phyloP scores from a whole-genome alignment of 192 early-diverging fungal species.

The Coemansia sp. region DNA sequence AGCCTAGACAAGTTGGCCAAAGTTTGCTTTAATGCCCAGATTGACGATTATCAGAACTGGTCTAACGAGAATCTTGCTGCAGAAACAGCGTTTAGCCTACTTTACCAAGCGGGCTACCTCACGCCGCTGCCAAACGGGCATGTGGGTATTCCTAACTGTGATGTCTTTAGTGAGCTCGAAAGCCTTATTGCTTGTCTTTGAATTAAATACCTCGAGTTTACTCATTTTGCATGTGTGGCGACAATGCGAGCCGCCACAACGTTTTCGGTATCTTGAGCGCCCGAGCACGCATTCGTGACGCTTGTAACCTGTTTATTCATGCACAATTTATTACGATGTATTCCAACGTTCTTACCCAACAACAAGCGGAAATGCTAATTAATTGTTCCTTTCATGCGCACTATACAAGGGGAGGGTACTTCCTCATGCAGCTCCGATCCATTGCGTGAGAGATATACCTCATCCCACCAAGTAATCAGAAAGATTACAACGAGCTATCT shows the following conservation, averaged over 20 bases:
- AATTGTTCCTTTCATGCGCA: neutral
- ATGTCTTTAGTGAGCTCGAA: neutral
- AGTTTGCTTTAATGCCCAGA: neutral
- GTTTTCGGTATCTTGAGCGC: neutral
- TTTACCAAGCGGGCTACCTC: neutral
- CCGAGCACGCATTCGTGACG: neutral
- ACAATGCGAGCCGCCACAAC: neutral
- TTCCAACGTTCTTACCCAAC: neutral
- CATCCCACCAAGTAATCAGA: neutral
- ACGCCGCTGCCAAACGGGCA: neutral
- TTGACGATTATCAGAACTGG: neutral
- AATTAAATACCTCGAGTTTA: neutral
- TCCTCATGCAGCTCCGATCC: neutral
- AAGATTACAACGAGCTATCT: neutral
- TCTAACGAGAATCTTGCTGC: neutral
- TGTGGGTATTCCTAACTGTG: neutral
- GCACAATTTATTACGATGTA: neutral
- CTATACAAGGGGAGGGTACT: neutral
- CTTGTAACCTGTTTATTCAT: neutral
- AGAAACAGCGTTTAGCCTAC: neutral
- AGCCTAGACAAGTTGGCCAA: neutral
- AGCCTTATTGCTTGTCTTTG: neutral
- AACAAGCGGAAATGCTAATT: neutral
- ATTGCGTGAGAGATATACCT: neutral
- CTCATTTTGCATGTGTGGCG: neutral